phyloP scores from a whole-genome alignment of 768 basidiomycete genomes.

The Hemileccinum impolitum region DNA sequence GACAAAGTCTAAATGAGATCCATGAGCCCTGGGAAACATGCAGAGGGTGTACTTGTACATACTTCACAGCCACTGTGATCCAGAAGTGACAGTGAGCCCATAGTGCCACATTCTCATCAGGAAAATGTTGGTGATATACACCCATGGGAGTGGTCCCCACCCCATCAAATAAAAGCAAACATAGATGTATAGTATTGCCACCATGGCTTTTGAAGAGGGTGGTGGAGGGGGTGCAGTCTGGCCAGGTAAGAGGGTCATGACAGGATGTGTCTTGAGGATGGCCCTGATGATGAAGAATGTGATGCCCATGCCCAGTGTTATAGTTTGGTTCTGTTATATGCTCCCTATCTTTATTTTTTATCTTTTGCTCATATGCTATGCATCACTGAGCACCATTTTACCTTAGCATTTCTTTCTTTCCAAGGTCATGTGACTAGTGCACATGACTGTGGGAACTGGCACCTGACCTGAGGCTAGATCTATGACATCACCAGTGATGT shows the following conservation, averaged over 20 bases:
- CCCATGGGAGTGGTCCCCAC: constrained; percentile 67
- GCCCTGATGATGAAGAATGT: constrained; percentile 84
- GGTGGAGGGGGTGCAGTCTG: constrained; percentile 43
- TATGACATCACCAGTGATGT: too few species aligned
- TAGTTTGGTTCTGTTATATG: too few species aligned
- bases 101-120: constrained; percentile 80
- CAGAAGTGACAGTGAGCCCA: constrained; percentile 70
- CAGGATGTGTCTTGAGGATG: constrained; percentile 73
- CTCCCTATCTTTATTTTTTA: too few species aligned
- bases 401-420: too few species aligned
- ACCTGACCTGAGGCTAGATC: too few species aligned
- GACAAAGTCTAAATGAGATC: constrained; percentile 52
- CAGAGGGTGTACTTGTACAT: too few species aligned
- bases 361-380: too few species aligned
- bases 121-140: constrained; percentile 83
- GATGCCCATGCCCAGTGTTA: constrained; percentile 74
- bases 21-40: too few species aligned
- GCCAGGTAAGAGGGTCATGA: constrained; percentile 35
- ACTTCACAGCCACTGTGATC: constrained; percentile 85
- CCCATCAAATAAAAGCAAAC: constrained; percentile 88
- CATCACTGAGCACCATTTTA: too few species aligned
- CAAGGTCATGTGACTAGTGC: too few species aligned
- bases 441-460: too few species aligned
- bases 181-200: constrained; percentile 82
- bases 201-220: constrained; percentile 71